A percentile compares a stretch with the other conserved stretches of the same genome.
These are phyloP conservation scores for Corylus heterophylla DNA, from an alignment of 306 rosid species.

Conservation along the genomic window DNA sequence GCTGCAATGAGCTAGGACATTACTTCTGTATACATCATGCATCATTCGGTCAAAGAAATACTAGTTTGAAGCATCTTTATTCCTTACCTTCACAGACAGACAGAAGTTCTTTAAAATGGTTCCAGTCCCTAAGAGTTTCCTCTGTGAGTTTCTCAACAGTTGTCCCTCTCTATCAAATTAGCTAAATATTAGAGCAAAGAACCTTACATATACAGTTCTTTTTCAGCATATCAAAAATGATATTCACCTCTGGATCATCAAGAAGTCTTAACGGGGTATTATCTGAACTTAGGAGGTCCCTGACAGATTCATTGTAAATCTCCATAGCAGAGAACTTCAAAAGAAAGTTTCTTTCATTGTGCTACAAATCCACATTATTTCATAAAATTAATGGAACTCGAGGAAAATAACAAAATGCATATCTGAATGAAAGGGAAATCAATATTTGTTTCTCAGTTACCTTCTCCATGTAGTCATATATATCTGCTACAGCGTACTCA, in stretches of 20 bases:
- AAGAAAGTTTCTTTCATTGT: conserved; percentile 75
- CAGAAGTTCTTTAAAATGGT: conserved; percentile 78
- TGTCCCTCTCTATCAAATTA: conserved; percentile 81
- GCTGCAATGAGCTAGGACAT: conserved; percentile 43
- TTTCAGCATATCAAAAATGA: conserved; percentile 23
- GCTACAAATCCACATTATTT: conserved; percentile 45
- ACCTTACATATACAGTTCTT: conserved; percentile 12
- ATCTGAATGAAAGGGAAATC: not conserved
- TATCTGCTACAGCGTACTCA: conserved; percentile 75
- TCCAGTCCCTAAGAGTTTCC: conserved; percentile 81
- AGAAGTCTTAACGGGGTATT: conserved; percentile 85
- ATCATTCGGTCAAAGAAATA: conserved; percentile 18
- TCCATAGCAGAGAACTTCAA: conserved; percentile 91
- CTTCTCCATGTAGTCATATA: conserved; percentile 66
- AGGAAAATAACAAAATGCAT: conserved; percentile 26
- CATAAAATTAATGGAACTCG: conserved; percentile 25
- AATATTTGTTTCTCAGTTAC: conserved; percentile 35
- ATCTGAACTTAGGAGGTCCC: conserved; percentile 92
- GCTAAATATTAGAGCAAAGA: conserved; percentile 31
- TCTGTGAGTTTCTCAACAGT: conserved; percentile 86
- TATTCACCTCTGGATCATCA: conserved; percentile 96
- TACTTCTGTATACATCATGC: conserved; percentile 23
- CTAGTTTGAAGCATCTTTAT: conserved; percentile 43
- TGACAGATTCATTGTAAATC: conserved; percentile 96
- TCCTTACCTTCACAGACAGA: conserved; percentile 82